phyloP scores from a whole-genome alignment of 2,329 filamentous ascomycete genomes.

The Chlorencoelia australis region DNA sequence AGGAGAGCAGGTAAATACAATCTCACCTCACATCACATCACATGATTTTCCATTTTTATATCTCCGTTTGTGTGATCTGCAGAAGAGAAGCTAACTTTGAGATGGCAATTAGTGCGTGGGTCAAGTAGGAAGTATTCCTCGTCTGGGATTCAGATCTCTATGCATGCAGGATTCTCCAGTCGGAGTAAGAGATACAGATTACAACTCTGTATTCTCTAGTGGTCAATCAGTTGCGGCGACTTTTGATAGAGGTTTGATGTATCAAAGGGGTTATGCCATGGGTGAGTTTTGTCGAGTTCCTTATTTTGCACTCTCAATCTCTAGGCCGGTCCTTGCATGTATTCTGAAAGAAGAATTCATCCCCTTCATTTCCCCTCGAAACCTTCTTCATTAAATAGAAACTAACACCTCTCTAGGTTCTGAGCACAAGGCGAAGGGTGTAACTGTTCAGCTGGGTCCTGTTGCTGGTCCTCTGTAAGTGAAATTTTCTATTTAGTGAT shows the following conservation, averaged over 20 bases:
- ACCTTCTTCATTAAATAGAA: background rate
- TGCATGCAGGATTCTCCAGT: constrained; percentile 28
- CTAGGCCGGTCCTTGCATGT: too few species aligned
- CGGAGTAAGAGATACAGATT: constrained; percentile 44
- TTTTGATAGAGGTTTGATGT: constrained; percentile 55
- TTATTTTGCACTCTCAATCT: too few species aligned
- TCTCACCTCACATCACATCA: too few species aligned
- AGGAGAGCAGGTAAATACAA: too few species aligned
- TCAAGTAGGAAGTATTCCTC: constrained; percentile 21
- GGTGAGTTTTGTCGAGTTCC: constrained; percentile 24
- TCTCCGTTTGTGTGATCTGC: background rate
- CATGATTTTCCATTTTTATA: background rate
- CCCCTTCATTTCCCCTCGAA: too few species aligned
- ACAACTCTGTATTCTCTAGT: constrained; percentile 59
- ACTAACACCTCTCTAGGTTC: too few species aligned
- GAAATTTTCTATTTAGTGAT: too few species aligned
- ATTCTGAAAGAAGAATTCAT: too few species aligned
- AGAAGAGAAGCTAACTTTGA: constrained; percentile 7
- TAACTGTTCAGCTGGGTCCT: constrained; percentile 64
- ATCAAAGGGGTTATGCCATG: constrained; percentile 37
- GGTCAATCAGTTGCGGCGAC: constrained; percentile 60
- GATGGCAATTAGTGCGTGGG: constrained; percentile 25
- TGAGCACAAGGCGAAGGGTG: constrained; percentile 66
- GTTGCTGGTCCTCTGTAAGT: constrained; percentile 59
- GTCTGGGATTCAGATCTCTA: constrained; percentile 25